phyloP scores from a whole-genome alignment of 257 asterid genomes.

The Solanum megistacrolobum region DNA sequence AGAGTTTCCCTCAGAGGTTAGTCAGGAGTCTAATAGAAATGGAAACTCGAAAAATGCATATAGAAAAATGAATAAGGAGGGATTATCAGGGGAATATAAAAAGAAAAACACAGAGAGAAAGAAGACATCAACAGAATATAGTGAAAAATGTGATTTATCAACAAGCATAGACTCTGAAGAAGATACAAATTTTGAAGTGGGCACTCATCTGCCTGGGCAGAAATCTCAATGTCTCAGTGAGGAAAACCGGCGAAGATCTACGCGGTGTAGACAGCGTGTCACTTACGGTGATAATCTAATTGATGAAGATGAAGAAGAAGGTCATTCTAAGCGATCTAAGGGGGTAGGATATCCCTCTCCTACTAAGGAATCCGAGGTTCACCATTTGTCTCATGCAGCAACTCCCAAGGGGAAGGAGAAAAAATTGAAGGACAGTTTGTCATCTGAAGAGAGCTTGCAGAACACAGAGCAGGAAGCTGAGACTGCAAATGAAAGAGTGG shows the following conservation, averaged over 20 bases:
- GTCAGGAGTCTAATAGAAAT: background rate
- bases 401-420: background rate
- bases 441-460: constrained; percentile 2
- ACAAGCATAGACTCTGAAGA: constrained; percentile 10
- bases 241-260: constrained; percentile 14
- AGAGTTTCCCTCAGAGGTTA: constrained; percentile 3
- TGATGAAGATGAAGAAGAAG: constrained; percentile 14
- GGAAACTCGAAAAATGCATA: background rate
- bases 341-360: background rate
- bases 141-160: constrained; percentile 11
- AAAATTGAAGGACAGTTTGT: background rate
- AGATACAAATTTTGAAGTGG: background rate
- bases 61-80: background rate
- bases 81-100: background rate
- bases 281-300: constrained; percentile 12
- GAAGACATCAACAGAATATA: constrained; percentile 8
- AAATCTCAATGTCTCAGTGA: constrained; percentile 2
- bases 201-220: background rate
- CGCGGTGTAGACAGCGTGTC: constrained; percentile 21
- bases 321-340: constrained; percentile 13
- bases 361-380: background rate
- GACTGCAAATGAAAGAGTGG: background rate
- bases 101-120: constrained; percentile 5
- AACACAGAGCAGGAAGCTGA: constrained; percentile 3
- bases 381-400: background rate